phyloP scores from a whole-genome alignment of 2,329 filamentous ascomycete genomes.

The Xylaria sp. region DNA sequence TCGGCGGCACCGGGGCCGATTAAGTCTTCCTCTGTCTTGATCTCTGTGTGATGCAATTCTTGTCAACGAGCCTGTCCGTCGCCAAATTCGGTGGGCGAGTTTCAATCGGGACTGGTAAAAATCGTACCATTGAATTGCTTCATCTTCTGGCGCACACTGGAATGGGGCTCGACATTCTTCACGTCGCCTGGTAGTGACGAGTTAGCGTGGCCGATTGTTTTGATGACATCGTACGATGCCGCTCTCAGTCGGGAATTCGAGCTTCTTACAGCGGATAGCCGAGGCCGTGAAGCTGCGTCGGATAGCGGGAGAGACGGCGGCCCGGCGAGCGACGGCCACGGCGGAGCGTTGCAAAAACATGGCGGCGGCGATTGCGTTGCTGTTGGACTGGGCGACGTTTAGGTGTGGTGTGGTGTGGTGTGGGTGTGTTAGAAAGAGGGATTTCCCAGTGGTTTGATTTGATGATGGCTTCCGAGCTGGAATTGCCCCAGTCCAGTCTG shows the following conservation, averaged over 20 bases:
- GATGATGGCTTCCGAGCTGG: conserved; percentile 21
- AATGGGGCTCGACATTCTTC: conserved; percentile 51
- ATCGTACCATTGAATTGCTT: conserved; percentile 51
- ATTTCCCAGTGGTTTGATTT: conserved; percentile 34
- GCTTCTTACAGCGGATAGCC: conserved; percentile 60
- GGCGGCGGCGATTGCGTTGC: conserved; percentile 33
- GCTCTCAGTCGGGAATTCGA: conserved; percentile 9
- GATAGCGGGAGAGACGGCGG: conserved; percentile 54
- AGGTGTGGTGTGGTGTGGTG: conserved; percentile 12
- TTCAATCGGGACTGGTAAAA: conserved; percentile 20
- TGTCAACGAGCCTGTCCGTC: conserved; percentile 23
- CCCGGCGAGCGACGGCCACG: conserved; percentile 63
- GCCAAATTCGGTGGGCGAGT: neutral
- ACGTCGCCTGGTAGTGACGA: conserved; percentile 43
- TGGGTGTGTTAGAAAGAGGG: conserved; percentile 21
- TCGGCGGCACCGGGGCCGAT: conserved; percentile 77
- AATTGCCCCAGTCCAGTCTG: conserved; percentile 11
- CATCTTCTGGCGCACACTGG: conserved; percentile 45
- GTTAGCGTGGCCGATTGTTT: conserved; percentile 37
- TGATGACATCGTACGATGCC: conserved; percentile 36
- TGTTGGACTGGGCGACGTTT: conserved; percentile 18
- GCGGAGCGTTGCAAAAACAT: conserved; percentile 70
- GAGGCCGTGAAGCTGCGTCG: conserved; percentile 64
- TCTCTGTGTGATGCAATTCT: conserved; percentile 60
- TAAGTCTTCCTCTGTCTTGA: conserved; percentile 82